Conservation (phyloP, 1,284 basidiomycete genomes). For the Boletellus deceptivus region DNA sequence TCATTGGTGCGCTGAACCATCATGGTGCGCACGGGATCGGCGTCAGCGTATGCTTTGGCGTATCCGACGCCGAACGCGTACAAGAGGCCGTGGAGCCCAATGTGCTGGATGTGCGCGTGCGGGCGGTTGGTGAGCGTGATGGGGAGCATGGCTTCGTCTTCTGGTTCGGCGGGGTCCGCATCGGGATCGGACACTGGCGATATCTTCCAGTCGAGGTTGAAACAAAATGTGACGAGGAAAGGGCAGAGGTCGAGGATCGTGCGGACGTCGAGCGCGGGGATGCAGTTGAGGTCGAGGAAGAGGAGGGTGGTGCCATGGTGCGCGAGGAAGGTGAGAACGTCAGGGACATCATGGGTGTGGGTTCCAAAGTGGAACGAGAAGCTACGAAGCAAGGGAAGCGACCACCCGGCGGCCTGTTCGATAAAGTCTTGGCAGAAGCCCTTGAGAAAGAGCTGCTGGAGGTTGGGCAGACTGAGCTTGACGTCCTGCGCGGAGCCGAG, state of each 20-base stretch:
- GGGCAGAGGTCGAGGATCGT: slow-evolving; percentile 63
- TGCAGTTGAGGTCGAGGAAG: slow-evolving; percentile 62
- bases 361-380: slow-evolving; percentile 53
- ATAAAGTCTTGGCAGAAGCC: slow-evolving; percentile 62
- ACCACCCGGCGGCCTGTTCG: slow-evolving; percentile 66
- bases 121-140: slow-evolving; percentile 46
- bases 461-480: slow-evolving; percentile 50
- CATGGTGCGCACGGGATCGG: slow-evolving; percentile 44
- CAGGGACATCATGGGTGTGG: slow-evolving; percentile 52
- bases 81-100: slow-evolving; percentile 67
- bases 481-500: slow-evolving; percentile 60
- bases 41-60: slow-evolving; percentile 38
- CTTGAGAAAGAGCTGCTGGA: slow-evolving; percentile 59
- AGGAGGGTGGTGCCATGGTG: slow-evolving; percentile 54
- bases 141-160: slow-evolving; percentile 31
- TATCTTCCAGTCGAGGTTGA: slow-evolving; percentile 70
- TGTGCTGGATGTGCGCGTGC: slow-evolving; percentile 54
- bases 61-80: slow-evolving; percentile 67
- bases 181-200: slow-evolving; percentile 32
- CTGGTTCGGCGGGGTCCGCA: slow-evolving; percentile 23
- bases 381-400: slow-evolving; percentile 52
- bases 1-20: slow-evolving; percentile 60
- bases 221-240: slow-evolving; percentile 55
- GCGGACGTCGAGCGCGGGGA: slow-evolving; percentile 52
- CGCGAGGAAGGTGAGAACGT: slow-evolving; percentile 55